Conservation (phyloP, 768 basidiomycete species). For the Boletus speciosus region DNA sequence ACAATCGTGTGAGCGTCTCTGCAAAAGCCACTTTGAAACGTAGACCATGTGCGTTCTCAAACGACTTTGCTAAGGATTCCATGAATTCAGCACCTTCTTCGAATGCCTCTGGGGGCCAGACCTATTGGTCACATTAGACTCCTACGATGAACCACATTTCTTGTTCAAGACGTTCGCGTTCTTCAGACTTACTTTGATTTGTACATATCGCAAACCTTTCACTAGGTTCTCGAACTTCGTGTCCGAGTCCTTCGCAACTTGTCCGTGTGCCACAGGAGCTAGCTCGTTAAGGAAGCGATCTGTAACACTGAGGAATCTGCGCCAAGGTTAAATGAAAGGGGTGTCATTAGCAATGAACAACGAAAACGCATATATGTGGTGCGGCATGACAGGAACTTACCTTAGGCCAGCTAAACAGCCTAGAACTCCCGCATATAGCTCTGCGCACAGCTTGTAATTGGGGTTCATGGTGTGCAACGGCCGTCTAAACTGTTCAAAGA, state of each 20-base stretch:
- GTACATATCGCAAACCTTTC: slow-evolving; percentile 74
- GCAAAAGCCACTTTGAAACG: slow-evolving; percentile 83
- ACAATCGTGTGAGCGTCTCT: slow-evolving; percentile 67
- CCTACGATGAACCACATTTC: not conserved
- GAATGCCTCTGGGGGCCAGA: slow-evolving; percentile 91
- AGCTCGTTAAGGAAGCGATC: slow-evolving; percentile 86
- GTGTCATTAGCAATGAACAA: not conserved
- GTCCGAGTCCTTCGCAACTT: slow-evolving; percentile 77
- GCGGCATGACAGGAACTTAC: slow-evolving; percentile 39
- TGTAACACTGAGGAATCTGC: slow-evolving; percentile 86
- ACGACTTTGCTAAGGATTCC: slow-evolving; percentile 77
- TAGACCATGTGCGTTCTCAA: slow-evolving; percentile 78
- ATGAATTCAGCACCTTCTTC: slow-evolving; percentile 93
- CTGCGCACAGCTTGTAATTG: slow-evolving; percentile 78
- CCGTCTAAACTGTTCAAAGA: slow-evolving; percentile 78
- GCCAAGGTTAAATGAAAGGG: not conserved
- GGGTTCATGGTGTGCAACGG: slow-evolving; percentile 62
- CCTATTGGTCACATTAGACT: slow-evolving; percentile 40
- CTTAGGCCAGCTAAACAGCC: slow-evolving; percentile 79
- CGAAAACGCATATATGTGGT: not conserved
- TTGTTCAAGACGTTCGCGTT: not conserved
- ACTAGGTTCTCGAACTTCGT: slow-evolving; percentile 82
- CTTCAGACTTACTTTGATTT: slow-evolving; percentile 60
- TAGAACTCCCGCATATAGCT: slow-evolving; percentile 79
- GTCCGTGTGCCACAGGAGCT: slow-evolving; percentile 65